A percentile compares a stretch with the other conserved stretches of the same genome.
Conservation (phyloP, 1,139 yeast genomes). For the Blastobotrys proliferans region DNA sequence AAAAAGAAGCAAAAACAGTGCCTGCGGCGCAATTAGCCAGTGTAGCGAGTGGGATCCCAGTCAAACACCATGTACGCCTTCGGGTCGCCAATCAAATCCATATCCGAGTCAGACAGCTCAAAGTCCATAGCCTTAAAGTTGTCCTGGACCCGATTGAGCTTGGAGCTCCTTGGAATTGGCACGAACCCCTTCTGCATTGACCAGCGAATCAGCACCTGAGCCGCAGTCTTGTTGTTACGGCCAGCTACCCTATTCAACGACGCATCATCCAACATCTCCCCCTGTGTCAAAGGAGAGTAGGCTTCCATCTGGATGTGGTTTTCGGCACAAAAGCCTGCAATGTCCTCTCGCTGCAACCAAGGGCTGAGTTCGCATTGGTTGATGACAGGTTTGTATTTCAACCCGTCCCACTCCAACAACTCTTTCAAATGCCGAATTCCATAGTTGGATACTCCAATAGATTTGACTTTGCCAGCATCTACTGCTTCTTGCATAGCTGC, state of each 20-base stretch:
- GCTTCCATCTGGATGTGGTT: constrained; percentile 67
- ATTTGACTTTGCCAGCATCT: constrained; percentile 56
- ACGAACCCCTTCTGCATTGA: constrained; percentile 42
- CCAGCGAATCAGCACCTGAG: constrained; percentile 47
- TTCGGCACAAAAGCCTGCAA: constrained; percentile 57
- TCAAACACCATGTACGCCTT: constrained; percentile 20
- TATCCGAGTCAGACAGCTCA: constrained; percentile 29
- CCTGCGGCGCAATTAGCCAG: no score
- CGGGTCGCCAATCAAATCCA: constrained; percentile 18
- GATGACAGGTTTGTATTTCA: constrained; percentile 68
- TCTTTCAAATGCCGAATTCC: constrained; percentile 68
- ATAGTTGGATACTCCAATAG: constrained; percentile 82
- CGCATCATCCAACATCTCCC: constrained; percentile 50
- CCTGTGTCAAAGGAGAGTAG: constrained; percentile 76
- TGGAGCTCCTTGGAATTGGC: constrained; percentile 67
- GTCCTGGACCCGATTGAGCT: constrained; percentile 45
- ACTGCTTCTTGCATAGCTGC: constrained; percentile 44
- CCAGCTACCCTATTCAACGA: constrained; percentile 40
- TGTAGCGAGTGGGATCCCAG: constrained; percentile 24
- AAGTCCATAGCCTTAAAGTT: constrained; percentile 46
- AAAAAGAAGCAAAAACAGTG: no score
- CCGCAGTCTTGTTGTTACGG: constrained; percentile 40
- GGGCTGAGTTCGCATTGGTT: constrained; percentile 91
- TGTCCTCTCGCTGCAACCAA: constrained; percentile 68
- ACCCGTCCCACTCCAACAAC: constrained; percentile 58